Conservation (phyloP, 2,329 filamentous ascomycete species). For the Aspergillus sp. region DNA sequence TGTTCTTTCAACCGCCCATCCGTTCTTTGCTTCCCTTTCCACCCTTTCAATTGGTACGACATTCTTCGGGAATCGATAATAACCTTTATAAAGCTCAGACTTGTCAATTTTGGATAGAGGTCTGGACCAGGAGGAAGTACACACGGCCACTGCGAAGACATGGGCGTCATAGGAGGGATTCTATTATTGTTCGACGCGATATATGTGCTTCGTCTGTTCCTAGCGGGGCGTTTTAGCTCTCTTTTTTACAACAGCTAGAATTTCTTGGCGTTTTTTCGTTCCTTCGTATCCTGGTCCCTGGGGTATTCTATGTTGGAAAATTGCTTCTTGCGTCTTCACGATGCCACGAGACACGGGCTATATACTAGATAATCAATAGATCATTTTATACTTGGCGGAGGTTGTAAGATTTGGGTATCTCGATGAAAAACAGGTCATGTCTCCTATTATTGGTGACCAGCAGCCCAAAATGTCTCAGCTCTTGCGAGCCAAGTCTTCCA, state of each 20-base stretch:
- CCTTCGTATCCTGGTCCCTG: neutral
- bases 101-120: too few relatives aligned
- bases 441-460: constrained; percentile 1
- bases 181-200: neutral
- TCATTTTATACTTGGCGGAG: neutral
- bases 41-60: neutral
- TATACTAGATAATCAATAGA: neutral
- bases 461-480: constrained; percentile 18
- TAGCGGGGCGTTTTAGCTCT: neutral
- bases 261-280: constrained; percentile 1
- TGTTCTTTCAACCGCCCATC: neutral
- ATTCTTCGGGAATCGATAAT: too few relatives aligned
- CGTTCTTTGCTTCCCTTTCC: neutral
- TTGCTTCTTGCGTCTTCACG: neutral
- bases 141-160: too few relatives aligned
- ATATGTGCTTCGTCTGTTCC: neutral
- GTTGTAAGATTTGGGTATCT: neutral
- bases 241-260: constrained; percentile 15
- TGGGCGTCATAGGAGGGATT: neutral
- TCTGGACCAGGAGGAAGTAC: too few relatives aligned
- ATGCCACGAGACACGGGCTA: neutral
- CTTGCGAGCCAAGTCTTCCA: constrained; percentile 21
- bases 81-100: too few relatives aligned
- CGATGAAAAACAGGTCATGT: neutral
- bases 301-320: neutral